A percentile compares a stretch with the other conserved stretches of the same genome.
These are phyloP conservation scores for Podospora pseudocomata DNA, from an alignment of 495 filamentous ascomycete genomes.

Conservation along the genomic window DNA sequence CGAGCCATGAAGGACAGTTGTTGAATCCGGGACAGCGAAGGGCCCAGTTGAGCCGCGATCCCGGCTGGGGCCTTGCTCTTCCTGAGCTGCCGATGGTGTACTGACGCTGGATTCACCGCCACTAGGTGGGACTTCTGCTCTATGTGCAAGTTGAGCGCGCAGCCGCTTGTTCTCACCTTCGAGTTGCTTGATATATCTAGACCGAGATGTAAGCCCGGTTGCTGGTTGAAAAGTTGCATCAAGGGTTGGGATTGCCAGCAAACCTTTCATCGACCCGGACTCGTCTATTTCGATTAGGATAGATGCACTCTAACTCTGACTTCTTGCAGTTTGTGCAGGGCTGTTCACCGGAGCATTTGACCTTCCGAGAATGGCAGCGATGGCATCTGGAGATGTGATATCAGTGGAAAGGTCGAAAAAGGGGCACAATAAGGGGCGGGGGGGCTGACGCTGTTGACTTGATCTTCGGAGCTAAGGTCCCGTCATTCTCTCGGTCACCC, in stretches of 20 bases:
- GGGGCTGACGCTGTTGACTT: background rate
- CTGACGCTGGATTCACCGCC: background rate
- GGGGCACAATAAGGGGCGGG: background rate
- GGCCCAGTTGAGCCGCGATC: background rate
- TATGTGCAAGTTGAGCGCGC: background rate
- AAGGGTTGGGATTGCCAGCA: background rate
- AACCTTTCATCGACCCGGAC: background rate
- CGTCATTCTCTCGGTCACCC: background rate
- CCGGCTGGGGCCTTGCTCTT: background rate
- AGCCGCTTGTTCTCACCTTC: constrained; percentile 11
- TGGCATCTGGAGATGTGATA: background rate
- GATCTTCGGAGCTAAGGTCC: background rate
- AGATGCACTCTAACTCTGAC: background rate
- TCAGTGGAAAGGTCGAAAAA: background rate
- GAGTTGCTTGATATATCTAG: constrained; percentile 10
- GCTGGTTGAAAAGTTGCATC: background rate
- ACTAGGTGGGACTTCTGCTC: background rate
- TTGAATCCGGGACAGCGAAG: background rate
- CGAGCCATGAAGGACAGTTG: background rate
- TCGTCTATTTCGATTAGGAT: constrained; percentile 1
- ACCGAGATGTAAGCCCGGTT: background rate
- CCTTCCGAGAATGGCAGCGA: background rate
- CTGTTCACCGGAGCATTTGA: constrained; percentile 20
- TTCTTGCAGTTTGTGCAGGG: constrained; percentile 25
- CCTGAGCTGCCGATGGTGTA: background rate